These are phyloP conservation scores for Geotrichum ghanense DNA, from an alignment of 805 yeast species.

Conservation along the genomic window DNA sequence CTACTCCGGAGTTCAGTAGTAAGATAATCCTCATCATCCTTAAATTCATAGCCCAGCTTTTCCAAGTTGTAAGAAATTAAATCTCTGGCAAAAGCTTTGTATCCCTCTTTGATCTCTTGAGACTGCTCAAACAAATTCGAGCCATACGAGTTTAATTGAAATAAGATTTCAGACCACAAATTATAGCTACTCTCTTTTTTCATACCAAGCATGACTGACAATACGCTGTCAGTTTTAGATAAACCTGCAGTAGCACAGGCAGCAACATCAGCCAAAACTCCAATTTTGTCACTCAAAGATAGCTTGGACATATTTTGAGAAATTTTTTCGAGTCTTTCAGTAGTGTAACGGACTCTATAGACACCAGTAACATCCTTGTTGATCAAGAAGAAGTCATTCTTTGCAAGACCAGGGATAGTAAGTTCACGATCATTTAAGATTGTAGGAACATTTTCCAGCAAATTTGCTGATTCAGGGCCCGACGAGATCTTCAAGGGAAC, in stretches of 20 bases:
- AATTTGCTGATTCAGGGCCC: slow-evolving; percentile 17
- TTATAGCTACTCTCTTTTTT: slow-evolving; percentile 35
- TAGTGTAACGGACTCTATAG: slow-evolving; percentile 45
- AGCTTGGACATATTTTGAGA: slow-evolving; percentile 38
- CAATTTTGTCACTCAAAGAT: slow-evolving; percentile 50
- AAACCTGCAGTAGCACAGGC: slow-evolving; percentile 45
- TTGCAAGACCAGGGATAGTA: slow-evolving; percentile 32
- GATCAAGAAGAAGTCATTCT: slow-evolving; percentile 38
- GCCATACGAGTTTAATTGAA: slow-evolving; percentile 31
- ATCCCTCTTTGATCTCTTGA: slow-evolving; percentile 28
- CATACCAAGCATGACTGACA: slow-evolving; percentile 42
- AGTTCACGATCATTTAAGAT: slow-evolving; percentile 42
- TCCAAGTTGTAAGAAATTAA: slow-evolving; percentile 44
- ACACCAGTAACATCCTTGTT: slow-evolving; percentile 53
- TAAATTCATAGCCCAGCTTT: slow-evolving; percentile 55
- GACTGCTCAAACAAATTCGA: slow-evolving; percentile 36
- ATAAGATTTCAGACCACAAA: slow-evolving; percentile 42
- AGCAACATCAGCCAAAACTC: slow-evolving; percentile 50
- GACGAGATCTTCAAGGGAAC: slow-evolving; percentile 47
- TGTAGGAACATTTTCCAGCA: slow-evolving; percentile 33
- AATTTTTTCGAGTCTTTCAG: slow-evolving; percentile 40
- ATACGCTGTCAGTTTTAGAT: slow-evolving; percentile 36
- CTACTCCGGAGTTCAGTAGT: slow-evolving; percentile 57
- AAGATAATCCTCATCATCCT: slow-evolving; percentile 34
- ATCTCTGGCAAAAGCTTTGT: slow-evolving; percentile 36